phyloP scores from a whole-genome alignment of 495 filamentous ascomycete species.

The Xylaria venustula region DNA sequence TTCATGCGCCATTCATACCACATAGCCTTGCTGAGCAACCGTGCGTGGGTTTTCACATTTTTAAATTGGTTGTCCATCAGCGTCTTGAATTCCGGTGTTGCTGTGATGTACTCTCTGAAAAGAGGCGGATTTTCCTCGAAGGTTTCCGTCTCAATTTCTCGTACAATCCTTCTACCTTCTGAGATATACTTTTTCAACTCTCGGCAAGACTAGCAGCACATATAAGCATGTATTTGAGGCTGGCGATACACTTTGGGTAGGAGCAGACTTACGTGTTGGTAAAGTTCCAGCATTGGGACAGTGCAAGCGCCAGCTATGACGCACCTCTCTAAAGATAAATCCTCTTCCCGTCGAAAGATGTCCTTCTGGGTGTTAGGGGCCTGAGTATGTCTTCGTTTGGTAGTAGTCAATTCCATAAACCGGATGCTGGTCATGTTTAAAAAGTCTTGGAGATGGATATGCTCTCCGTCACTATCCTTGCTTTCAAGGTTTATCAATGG shows the following conservation, averaged over 20 bases:
- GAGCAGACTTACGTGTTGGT: slow-evolving; percentile 72
- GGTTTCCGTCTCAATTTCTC: slow-evolving; percentile 83
- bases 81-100: slow-evolving; percentile 75
- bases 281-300: slow-evolving; percentile 87
- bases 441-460: slow-evolving; percentile 88
- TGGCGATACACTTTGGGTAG: background rate
- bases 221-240: slow-evolving; percentile 29
- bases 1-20: slow-evolving; percentile 99
- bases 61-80: slow-evolving; percentile 97
- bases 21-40: slow-evolving; percentile 84
- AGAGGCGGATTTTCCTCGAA: slow-evolving; percentile 84
- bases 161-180: slow-evolving; percentile 82
- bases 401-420: slow-evolving; percentile 93
- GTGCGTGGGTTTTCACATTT: slow-evolving; percentile 88
- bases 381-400: slow-evolving; percentile 83
- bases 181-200: slow-evolving; percentile 94
- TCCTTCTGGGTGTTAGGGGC: slow-evolving; percentile 52
- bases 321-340: slow-evolving; percentile 65
- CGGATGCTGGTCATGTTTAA: slow-evolving; percentile 92
- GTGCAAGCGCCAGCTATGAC: slow-evolving; percentile 90
- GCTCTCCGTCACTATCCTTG: slow-evolving; percentile 52
- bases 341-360: slow-evolving; percentile 42
- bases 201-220: slow-evolving; percentile 66
- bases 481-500: slow-evolving; percentile 32
- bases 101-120: slow-evolving; percentile 86